Base-by-base conservation (phyloP, 176 grass and related monocot species). In the Aegilops sharonensis region DNA sequence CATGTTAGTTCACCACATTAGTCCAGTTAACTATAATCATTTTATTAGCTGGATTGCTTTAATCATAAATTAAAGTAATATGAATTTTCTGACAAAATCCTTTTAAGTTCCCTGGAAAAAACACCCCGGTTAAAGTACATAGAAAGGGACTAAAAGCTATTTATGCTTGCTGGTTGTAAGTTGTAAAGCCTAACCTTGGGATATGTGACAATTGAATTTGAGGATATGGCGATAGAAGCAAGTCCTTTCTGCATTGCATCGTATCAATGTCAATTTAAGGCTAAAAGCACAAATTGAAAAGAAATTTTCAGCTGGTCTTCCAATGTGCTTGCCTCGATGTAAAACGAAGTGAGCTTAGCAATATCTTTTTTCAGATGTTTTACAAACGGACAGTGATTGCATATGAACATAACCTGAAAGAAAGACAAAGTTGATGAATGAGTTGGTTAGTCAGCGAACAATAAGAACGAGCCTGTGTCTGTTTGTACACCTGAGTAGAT, bases 151-250 rank as follows among this genome's bases (percentile, higher is more conserved):
- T 5, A 42, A 61, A 70, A 77, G 15, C 14, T 37, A 52, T 42
- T 30, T 5, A 81, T 27, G 42, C 18, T 59, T 5, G n/a, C 27
- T 2, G 27, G 40, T 42, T 42, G 9, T 42, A 42, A 42, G 54
- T 10, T 63, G 77, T 50, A 39, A 66, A 5, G 87, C 21, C 36
- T 72, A 62, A 98, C 95, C 93, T 98, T 91, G 59, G 95, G 93
- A 40, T 98, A 91, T 15, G 95, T 93, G 50, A 87, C 36, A 72
- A 66, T 75, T 30, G 95, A 98, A 85, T 98, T 98, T 36, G 95
- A 95, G 11, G 93, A 95, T 88, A 98, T 92, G 45, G 95, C 95
- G 17, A 93, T 81, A 29, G 64, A 91, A 63, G 87, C 95, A 57
- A 98, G 89, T 72, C 91, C 93, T 77, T 95, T 98, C 95, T 98